Evolutionary conservation across 2,329 filamentous ascomycete genomes (phyloP), one percentile per base, ranked within the genome.

Genomic region (Apiospora kogelbergensis): DNA sequence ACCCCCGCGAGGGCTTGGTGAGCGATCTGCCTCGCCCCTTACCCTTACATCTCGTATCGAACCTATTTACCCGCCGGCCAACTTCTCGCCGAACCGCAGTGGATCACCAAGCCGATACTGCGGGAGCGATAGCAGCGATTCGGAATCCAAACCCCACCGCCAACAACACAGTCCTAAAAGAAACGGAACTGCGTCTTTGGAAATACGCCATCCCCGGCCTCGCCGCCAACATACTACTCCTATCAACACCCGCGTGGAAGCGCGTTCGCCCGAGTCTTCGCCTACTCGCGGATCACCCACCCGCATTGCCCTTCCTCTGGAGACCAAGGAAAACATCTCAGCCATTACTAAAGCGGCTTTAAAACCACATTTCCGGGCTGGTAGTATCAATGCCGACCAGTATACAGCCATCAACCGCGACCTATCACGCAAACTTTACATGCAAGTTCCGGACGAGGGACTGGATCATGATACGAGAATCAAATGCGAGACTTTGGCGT

Each of bases 351-450:
- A 93, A 72, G 84, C 87, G 53, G 93, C 93, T 6, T 84, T 99
- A 57, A 93, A 93, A 74, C 94, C 95, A 41, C 88, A 94, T 73
- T 98, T 95, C 84, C 88, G 90, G 71, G 91, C 91, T 53, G 91
- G 92, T 74, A 88, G 91, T 71, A 87, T 98, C 71, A 94, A 91
- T 22, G 93, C 94, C 73, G 93, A 97, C 70, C 92, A 98, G 80
- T 99, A 97, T 79, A 95, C 93, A 2, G 89, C 90, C 68, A 97
- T 98, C 81, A 98, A 98, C 78, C 91, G 94, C 71, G 91, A 92
- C 70, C 90, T 98, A 42, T 98, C 94, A 53, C 91, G 94, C 69
- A 93, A 91, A 81, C 84, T 99, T 69, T 99, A 99, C 80, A 94
- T 90, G 72, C 87, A 89, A 71, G 84, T 88, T 63, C 83, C 84